Evolutionary conservation across 148 eudicot genomes (phyloP).

Genomic region (Rheum nobile): DNA sequence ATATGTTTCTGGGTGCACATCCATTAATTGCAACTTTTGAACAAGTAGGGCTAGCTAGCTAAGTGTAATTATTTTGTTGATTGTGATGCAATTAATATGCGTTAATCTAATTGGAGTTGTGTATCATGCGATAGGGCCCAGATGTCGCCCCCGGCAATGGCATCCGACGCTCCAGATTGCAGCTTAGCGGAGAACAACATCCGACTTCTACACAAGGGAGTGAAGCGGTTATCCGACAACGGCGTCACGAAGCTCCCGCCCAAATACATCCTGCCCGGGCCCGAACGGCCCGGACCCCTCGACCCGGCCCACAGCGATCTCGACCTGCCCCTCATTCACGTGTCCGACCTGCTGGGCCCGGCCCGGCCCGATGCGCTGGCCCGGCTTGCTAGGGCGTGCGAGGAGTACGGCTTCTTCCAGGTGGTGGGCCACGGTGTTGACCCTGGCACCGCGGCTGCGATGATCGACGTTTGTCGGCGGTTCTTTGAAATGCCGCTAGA

Average conservation of each 20-base stretch:
- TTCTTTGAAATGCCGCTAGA: conserved; percentile 63
- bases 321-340: conserved; percentile 51
- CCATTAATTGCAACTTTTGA: neutral
- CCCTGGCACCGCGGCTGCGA: conserved; percentile 18
- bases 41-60: neutral
- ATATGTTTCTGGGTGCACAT: too few species aligned
- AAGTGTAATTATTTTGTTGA: neutral
- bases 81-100: neutral
- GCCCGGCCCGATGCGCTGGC: conserved; percentile 32
- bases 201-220: conserved; percentile 40
- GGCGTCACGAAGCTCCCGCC: conserved; percentile 52
- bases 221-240: conserved; percentile 50
- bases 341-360: conserved; percentile 44
- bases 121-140: neutral
- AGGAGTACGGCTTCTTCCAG: conserved; percentile 80
- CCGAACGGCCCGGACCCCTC: conserved; percentile 39
- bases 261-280: conserved; percentile 54
- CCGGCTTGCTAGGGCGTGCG: conserved; percentile 45
- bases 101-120: neutral
- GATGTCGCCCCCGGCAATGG: neutral
- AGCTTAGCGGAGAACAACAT: neutral
- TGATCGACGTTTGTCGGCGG: conserved; percentile 46
- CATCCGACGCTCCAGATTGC: neutral
- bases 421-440: conserved; percentile 59
- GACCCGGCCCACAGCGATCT: conserved; percentile 11